A percentile compares a stretch with the other conserved stretches of the same genome.
phyloP scores from a whole-genome alignment of 208 protist genomes.

The Acanthamoeba quina region DNA sequence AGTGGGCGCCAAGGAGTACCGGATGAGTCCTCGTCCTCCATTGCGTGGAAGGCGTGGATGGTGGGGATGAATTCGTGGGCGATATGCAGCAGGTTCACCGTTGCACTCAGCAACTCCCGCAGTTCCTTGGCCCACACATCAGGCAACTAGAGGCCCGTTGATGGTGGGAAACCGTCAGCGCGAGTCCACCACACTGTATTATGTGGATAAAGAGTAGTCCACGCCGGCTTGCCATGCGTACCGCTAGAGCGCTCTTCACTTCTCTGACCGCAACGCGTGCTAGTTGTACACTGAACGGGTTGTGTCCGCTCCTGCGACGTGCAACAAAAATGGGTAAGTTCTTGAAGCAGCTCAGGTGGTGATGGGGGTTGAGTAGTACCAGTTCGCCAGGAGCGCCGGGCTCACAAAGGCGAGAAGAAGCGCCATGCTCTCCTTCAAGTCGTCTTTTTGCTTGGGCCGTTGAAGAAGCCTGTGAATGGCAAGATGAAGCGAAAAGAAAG shows the following conservation, averaged over 20 bases:
- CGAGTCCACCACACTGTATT: too few relatives aligned
- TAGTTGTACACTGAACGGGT: background rate
- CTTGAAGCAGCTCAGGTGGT: background rate
- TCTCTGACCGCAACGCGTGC: background rate
- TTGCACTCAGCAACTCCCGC: background rate
- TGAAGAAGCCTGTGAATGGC: background rate
- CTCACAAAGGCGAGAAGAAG: constrained; percentile 37
- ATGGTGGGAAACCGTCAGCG: background rate
- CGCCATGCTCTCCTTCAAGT: background rate
- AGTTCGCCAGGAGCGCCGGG: constrained; percentile 5
- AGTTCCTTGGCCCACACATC: background rate
- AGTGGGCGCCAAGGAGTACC: background rate
- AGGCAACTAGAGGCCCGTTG: background rate
- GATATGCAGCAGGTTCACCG: background rate
- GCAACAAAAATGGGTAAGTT: background rate
- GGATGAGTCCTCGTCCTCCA: background rate
- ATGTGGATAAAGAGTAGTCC: too few relatives aligned
- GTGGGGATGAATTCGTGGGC: constrained; percentile 50
- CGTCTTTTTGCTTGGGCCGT: background rate
- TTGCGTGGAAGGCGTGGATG: constrained; percentile 18
- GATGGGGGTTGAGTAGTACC: background rate
- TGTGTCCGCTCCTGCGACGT: background rate
- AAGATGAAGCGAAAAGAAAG: background rate
- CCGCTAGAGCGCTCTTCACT: background rate
- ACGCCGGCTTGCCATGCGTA: background rate